Base-by-base conservation (phyloP, 257 asterid species). In the Nemophila menziesii region DNA sequence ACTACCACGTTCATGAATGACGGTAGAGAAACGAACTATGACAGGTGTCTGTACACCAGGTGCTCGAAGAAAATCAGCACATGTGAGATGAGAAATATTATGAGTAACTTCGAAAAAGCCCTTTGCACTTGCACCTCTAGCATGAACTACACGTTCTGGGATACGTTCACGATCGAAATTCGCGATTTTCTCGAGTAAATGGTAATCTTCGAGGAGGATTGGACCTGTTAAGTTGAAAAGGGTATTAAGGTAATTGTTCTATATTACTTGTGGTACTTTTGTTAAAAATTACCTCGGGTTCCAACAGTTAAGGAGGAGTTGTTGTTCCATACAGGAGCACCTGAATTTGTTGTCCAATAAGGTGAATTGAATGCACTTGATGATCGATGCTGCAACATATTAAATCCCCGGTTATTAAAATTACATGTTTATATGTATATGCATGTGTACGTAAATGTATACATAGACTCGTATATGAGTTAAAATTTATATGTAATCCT, bases 101-200 rank as follows among this genome's bases (percentile, higher is more conserved):
- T 89, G 95, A 27, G 95, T 89, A 59, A 76, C 98, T 79, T 89
- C 98, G 24, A 89, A 89, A 51, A 89, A 89, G 0, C 98, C 98
- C 79, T 84, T 89, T 56, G 98, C 95, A 51, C 95, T 89, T 33
- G 98, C 98, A 41, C 98, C 95, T 55, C 98, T 66, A 11, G 95
- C 95, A 39, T 84, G 98, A 26, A 89, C 98, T 11, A 89, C 94
- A 40, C 94, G 93, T 26, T 89, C 98, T 1, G 98, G 98, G 55
- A 84, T 89, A 33, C 98, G 63, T 68, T 89, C 98, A 7, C 98
- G 90, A 37, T 77, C 92, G 50, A 89, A 89, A 34, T 75, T 84
- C 16, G 94, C 94, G 10, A 89, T 67, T 51, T 89, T 89, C 72
- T 89, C 98, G 44, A 89, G 54, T 80, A 89, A 61, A 53, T 84